These are phyloP conservation scores for Podospora pseudoanserina DNA, from an alignment of 495 filamentous ascomycete genomes.

Conservation along the genomic window DNA sequence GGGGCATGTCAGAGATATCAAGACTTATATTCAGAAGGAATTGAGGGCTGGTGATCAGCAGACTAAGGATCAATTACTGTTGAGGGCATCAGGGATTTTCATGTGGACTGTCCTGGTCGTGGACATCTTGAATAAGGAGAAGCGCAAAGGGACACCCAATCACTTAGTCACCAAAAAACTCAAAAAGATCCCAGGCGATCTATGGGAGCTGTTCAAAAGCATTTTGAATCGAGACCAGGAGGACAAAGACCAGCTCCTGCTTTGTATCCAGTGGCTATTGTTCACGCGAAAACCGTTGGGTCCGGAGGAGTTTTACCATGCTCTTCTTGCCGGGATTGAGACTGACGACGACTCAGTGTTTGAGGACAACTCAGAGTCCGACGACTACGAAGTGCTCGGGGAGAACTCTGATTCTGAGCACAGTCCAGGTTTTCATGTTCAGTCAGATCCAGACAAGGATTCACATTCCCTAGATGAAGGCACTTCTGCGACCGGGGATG, in stretches of 20 bases:
- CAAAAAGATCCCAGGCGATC: slow-evolving; percentile 30
- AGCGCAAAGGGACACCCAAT: slow-evolving; percentile 25
- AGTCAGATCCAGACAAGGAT: too few species aligned
- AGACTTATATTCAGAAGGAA: slow-evolving; percentile 21
- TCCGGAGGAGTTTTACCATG: slow-evolving; percentile 38
- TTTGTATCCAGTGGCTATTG: slow-evolving; percentile 42
- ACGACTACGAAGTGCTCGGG: too few species aligned
- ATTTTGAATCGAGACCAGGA: slow-evolving; percentile 35
- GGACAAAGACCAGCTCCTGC: slow-evolving; percentile 30
- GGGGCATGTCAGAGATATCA: slow-evolving; percentile 30
- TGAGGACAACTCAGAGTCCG: slow-evolving; percentile 11
- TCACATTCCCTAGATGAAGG: not conserved
- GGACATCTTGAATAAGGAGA: slow-evolving; percentile 43
- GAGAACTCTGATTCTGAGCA: too few species aligned
- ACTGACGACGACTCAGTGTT: not conserved
- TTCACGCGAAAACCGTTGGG: slow-evolving; percentile 33
- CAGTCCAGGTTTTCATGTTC: too few species aligned
- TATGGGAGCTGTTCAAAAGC: slow-evolving; percentile 35
- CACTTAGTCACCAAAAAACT: slow-evolving; percentile 24
- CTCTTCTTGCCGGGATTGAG: slow-evolving; percentile 32
- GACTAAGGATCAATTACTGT: slow-evolving; percentile 32
- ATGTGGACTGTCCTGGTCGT: slow-evolving; percentile 49
- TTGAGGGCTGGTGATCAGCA: slow-evolving; percentile 27
- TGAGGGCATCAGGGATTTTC: slow-evolving; percentile 45
- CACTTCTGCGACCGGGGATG: slow-evolving; percentile 10